Evolutionary conservation across 108 stramenopile species (phyloP).

Genomic region (Pseudonitzschia delicatissima): DNA sequence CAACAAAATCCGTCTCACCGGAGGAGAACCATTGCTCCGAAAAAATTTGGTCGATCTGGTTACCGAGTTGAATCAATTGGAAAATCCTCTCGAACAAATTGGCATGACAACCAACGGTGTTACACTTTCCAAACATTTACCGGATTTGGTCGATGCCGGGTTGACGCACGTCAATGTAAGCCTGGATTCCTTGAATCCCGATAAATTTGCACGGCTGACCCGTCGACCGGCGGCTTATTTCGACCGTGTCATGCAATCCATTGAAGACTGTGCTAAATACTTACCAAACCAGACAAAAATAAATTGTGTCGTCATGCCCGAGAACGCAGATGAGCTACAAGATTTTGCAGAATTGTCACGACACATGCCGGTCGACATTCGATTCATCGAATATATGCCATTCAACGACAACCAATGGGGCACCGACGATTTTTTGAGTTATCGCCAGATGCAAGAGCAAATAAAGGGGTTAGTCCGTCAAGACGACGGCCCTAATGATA

Average conservation of each 20-base stretch:
- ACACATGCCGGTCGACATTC: slow-evolving; percentile 74
- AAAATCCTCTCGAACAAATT: slow-evolving; percentile 43
- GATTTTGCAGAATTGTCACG: slow-evolving; percentile 84
- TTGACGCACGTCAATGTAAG: slow-evolving; percentile 92
- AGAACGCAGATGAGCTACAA: slow-evolving; percentile 87
- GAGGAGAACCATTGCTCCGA: slow-evolving; percentile 94
- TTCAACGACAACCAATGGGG: slow-evolving; percentile 96
- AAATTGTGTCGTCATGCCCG: slow-evolving; percentile 96
- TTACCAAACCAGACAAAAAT: slow-evolving; percentile 79
- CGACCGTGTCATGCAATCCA: slow-evolving; percentile 59
- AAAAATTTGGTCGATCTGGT: slow-evolving; percentile 76
- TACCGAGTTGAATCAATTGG: slow-evolving; percentile 42
- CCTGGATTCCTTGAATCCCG: slow-evolving; percentile 87
- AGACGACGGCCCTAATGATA: slow-evolving; percentile 88
- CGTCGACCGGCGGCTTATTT: slow-evolving; percentile 74
- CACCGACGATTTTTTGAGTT: slow-evolving; percentile 72
- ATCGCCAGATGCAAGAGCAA: slow-evolving; percentile 75
- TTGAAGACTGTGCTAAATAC: slow-evolving; percentile 49
- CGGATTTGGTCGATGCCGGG: slow-evolving; percentile 80
- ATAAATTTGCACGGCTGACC: slow-evolving; percentile 85
- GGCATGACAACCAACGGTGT: slow-evolving; percentile 98
- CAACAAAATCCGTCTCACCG: slow-evolving; percentile 83
- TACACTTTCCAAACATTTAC: slow-evolving; percentile 64
- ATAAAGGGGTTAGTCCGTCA: slow-evolving; percentile 42
- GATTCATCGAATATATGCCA: slow-evolving; percentile 99